A percentile compares a stretch with the other conserved stretches of the same genome.
Conservation (phyloP, 1,284 basidiomycete species). For the Sphagnurus paluster region DNA sequence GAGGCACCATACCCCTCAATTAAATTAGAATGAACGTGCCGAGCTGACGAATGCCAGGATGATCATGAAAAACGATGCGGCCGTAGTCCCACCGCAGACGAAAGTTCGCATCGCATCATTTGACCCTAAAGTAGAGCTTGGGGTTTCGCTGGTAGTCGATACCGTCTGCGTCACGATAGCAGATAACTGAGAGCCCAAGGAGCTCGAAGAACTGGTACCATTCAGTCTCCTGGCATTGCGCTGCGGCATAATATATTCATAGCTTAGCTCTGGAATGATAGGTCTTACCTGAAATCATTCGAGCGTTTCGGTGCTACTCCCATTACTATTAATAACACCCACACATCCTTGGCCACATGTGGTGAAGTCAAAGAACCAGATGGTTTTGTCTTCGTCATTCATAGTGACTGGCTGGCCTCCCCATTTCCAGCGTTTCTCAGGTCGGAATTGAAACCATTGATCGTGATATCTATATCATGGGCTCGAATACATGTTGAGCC, state of each 20-base stretch:
- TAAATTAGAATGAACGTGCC: constrained; percentile 6
- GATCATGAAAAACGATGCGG: not conserved
- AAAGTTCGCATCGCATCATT: constrained; percentile 4
- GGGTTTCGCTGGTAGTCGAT: constrained; percentile 11
- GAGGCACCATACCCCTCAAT: no score
- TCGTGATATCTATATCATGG: constrained; percentile 42
- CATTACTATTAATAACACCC: constrained; percentile 59
- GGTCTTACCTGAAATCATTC: constrained; percentile 51
- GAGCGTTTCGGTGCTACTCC: constrained; percentile 44
- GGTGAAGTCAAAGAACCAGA: constrained; percentile 62
- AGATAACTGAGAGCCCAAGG: constrained; percentile 5
- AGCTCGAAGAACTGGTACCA: constrained; percentile 15
- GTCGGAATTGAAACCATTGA: constrained; percentile 60
- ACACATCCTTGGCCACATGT: constrained; percentile 59
- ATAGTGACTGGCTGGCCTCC: constrained; percentile 43
- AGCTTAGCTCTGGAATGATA: not conserved
- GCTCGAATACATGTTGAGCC: constrained; percentile 49
- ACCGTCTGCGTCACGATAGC: constrained; percentile 6
- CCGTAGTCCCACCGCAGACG: constrained; percentile 2
- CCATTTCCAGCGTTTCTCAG: constrained; percentile 50
- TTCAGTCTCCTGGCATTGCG: constrained; percentile 23
- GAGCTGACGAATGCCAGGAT: not conserved
- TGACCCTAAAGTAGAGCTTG: constrained; percentile 6
- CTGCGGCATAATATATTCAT: constrained; percentile 2
- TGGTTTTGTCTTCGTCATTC: constrained; percentile 39